Base-by-base conservation (phyloP, 2,329 filamentous ascomycete species). In the Fusarium sp. region DNA sequence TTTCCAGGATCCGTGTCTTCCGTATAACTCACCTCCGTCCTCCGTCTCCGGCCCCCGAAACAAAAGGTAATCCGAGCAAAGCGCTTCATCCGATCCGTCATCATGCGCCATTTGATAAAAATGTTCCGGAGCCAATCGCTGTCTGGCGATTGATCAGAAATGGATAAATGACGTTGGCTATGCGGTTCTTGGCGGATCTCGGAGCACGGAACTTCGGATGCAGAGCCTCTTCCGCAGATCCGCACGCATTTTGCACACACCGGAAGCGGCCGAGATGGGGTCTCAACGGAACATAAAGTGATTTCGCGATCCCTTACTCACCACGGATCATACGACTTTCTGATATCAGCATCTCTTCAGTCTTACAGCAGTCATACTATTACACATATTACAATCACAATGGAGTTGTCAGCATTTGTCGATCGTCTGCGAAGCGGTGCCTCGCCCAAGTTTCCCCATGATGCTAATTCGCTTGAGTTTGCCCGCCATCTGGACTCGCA, bases 401-500 rank as follows among this genome's bases (percentile, higher is more conserved):
- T 83, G 81, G 79, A 82, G n/a, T 74, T 85, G 54, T 60, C 75
- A 53, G 68, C 77, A 17, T 78, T 77, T 38, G 77, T 83, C 24
- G 77, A 81, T 22, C 76, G 79, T 56, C 78, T 86, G 36, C 80
- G 83, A 17, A 77, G 76, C 40, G 84, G 84, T 50, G 72, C 77
- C 43, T 69, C 77, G 9, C 77, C 82, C 51, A 76, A 79, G 31
- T 88, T 88, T 65, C 82, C 86, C n/a, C 53, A 77, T 5, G 78
- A 86, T 34, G 84, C 85, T 58, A 81, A 79, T 58, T 81, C 83
- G 1, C 66, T 82, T 7, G 82, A 82, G 7, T 88, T 84, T 76
- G 87, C 87, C 3, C 77, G 76, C 64, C 70, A 72, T 44, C 82
- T 92, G 7, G 91, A 93, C 77, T 78, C 81, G 0, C 82, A 88